A percentile compares a stretch with the other conserved stretches of the same genome.
phyloP scores from a whole-genome alignment of 116 monocot species.

The Iris pallida region DNA sequence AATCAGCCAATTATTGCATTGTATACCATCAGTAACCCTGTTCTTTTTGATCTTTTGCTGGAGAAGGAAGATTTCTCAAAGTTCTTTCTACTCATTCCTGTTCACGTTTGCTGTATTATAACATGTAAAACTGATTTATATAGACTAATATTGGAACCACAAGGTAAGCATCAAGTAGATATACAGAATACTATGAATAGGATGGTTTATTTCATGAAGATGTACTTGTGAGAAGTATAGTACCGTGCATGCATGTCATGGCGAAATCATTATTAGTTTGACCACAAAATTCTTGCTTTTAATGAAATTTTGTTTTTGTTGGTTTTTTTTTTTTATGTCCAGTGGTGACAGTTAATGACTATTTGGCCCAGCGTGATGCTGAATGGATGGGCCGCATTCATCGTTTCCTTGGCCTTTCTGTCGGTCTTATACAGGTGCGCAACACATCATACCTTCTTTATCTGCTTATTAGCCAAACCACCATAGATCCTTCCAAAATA shows the following conservation, averaged over 20 bases:
- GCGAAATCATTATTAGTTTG: neutral
- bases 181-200: too few species aligned
- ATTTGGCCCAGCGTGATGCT: slow-evolving; percentile 96
- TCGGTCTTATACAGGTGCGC: slow-evolving; percentile 88
- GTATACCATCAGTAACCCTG: too few species aligned
- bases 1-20: too few species aligned
- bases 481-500: neutral
- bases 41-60: neutral
- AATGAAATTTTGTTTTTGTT: neutral
- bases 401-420: slow-evolving; percentile 97
- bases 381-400: slow-evolving; percentile 99
- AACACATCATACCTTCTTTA: neutral
- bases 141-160: too few species aligned
- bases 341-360: slow-evolving; percentile 99
- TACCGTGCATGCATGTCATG: neutral
- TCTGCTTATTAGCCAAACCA: neutral
- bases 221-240: too few species aligned
- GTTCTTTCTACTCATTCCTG: too few species aligned
- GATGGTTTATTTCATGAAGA: too few species aligned
- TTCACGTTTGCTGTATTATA: too few species aligned
- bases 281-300: neutral
- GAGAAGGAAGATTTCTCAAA: neutral
- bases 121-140: too few species aligned
- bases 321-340: slow-evolving; percentile 17
- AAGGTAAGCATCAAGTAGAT: too few species aligned